phyloP scores from a whole-genome alignment of 2,329 filamentous ascomycete genomes.

The Paecilomyces sp. region DNA sequence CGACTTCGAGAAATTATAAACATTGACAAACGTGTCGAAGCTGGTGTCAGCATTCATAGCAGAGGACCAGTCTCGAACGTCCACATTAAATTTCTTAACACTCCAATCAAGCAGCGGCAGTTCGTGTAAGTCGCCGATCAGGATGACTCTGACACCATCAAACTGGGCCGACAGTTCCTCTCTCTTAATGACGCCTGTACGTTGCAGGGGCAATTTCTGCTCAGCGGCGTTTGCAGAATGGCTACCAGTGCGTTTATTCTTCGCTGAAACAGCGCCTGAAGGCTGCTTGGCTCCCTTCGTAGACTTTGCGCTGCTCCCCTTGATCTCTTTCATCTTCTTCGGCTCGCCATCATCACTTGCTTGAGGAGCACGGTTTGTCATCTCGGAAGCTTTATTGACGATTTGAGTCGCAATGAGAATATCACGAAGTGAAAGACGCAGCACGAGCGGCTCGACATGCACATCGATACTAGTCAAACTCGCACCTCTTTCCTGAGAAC shows the following conservation, averaged over 20 bases:
- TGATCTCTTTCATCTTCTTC: slow-evolving; percentile 42
- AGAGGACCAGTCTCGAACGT: slow-evolving; percentile 85
- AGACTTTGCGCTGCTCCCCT: slow-evolving; percentile 25
- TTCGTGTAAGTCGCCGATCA: slow-evolving; percentile 95
- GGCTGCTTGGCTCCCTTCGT: slow-evolving; percentile 42
- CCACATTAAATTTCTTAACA: slow-evolving; percentile 79
- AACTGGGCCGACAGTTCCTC: slow-evolving; percentile 83
- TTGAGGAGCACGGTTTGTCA: slow-evolving; percentile 53
- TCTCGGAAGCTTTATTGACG: slow-evolving; percentile 78
- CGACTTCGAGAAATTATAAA: slow-evolving; percentile 99
- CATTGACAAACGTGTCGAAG: slow-evolving; percentile 91
- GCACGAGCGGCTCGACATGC: slow-evolving; percentile 82
- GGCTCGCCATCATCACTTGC: slow-evolving; percentile 47
- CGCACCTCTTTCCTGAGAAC: slow-evolving; percentile 51
- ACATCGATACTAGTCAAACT: slow-evolving; percentile 71
- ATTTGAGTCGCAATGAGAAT: slow-evolving; percentile 93
- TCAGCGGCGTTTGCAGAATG: slow-evolving; percentile 30
- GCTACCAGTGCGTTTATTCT: slow-evolving; percentile 40
- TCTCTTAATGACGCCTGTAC: slow-evolving; percentile 52
- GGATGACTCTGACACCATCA: slow-evolving; percentile 81
- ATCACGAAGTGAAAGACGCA: slow-evolving; percentile 85
- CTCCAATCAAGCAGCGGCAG: slow-evolving; percentile 90
- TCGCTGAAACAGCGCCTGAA: slow-evolving; percentile 37
- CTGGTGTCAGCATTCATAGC: slow-evolving; percentile 78
- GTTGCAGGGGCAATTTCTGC: slow-evolving; percentile 28